phyloP scores from a whole-genome alignment of 1,284 basidiomycete genomes.

The Naganishia liquefaciens region DNA sequence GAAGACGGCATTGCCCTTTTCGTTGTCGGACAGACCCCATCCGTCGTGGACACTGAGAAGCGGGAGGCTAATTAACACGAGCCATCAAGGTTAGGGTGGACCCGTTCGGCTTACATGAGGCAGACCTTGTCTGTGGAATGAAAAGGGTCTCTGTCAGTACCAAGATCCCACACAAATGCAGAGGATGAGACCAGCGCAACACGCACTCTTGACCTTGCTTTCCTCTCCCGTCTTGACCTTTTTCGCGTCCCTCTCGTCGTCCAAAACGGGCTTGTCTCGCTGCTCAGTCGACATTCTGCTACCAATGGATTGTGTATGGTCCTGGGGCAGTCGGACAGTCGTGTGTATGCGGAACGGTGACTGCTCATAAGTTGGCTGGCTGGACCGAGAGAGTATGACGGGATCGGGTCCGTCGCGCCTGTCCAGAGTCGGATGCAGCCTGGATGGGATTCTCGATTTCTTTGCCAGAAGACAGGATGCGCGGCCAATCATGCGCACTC shows the following conservation, averaged over 20 bases:
- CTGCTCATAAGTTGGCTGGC: too few relatives aligned
- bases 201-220: conserved; percentile 28
- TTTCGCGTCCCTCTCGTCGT: conserved; percentile 30
- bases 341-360: conserved; percentile 5
- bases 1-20: conserved; percentile 82
- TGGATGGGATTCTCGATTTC: too few relatives aligned
- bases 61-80: conserved; percentile 1
- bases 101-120: conserved; percentile 67
- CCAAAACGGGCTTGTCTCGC: conserved; percentile 27
- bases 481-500: too few relatives aligned
- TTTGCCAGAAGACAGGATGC: too few relatives aligned
- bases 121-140: conserved; percentile 72
- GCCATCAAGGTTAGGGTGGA: background rate
- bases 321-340: background rate
- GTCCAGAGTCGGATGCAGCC: background rate
- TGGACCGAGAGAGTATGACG: background rate
- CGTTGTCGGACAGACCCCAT: conserved; percentile 74
- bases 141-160: background rate
- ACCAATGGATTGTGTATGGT: background rate
- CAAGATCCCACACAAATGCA: background rate
- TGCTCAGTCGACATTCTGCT: conserved; percentile 19
- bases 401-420: background rate
- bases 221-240: conserved; percentile 28
- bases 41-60: conserved; percentile 82
- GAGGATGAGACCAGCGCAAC: too few relatives aligned